phyloP scores from a whole-genome alignment of 768 basidiomycete species.

The Brasilioporus rufonigricans region DNA sequence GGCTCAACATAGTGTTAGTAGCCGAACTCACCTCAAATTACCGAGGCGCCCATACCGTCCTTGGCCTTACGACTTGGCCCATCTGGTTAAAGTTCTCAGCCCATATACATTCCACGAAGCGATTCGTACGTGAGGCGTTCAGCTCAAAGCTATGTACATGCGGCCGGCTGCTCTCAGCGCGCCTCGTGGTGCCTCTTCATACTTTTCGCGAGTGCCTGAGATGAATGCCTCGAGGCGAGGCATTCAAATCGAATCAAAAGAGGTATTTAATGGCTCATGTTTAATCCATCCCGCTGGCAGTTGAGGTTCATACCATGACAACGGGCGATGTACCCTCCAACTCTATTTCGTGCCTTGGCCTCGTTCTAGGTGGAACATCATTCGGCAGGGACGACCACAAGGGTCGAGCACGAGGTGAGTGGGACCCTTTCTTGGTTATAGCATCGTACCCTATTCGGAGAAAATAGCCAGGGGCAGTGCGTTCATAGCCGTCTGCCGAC shows the following conservation, averaged over 20 bases:
- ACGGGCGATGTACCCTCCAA: neutral
- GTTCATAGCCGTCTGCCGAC: neutral
- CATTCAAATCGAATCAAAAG: no score
- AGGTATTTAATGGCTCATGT: no score
- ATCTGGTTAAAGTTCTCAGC: neutral
- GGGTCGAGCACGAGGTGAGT: neutral
- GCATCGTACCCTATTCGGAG: neutral
- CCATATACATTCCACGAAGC: neutral
- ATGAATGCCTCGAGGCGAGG: neutral
- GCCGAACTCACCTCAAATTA: neutral
- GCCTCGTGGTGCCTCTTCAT: neutral
- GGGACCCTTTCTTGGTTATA: neutral
- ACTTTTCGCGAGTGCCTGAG: neutral
- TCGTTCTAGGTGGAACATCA: no score
- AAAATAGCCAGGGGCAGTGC: neutral
- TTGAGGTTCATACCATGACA: neutral
- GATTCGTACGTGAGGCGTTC: neutral
- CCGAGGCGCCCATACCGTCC: neutral
- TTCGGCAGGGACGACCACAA: neutral
- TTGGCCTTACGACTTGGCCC: neutral
- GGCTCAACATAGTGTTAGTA: no score
- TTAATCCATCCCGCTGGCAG: no score
- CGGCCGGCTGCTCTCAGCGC: no score
- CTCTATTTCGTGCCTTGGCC: slow-evolving; percentile 8
- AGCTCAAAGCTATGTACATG: no score